These are phyloP conservation scores for Pseudozyma hubeiensis DNA, from an alignment of 1,284 basidiomycete genomes.

Conservation along the genomic window DNA sequence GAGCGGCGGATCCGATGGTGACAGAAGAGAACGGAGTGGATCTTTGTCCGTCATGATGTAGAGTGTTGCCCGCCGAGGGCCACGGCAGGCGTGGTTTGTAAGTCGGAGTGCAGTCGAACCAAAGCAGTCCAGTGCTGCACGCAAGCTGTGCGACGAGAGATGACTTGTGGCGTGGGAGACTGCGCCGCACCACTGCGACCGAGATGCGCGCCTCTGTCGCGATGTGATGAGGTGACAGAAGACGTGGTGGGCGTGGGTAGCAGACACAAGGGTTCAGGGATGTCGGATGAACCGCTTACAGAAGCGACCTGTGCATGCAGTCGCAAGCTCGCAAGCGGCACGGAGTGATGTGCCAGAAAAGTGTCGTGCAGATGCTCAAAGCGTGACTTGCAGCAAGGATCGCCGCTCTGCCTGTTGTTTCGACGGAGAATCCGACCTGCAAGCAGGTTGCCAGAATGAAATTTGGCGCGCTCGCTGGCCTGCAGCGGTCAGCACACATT, in stretches of 20 bases:
- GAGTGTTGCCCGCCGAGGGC: neutral
- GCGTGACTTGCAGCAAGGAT: slow-evolving; percentile 20
- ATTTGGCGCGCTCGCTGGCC: no score
- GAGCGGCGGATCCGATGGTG: slow-evolving; percentile 25
- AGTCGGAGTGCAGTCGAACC: no score
- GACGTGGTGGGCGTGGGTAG: neutral
- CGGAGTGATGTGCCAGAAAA: slow-evolving; percentile 13
- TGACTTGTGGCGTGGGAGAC: neutral
- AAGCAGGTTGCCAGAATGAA: no score
- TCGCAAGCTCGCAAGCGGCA: neutral
- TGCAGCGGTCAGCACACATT: neutral
- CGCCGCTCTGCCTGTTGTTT: slow-evolving; percentile 5
- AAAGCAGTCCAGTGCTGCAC: neutral
- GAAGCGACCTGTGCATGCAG: slow-evolving; percentile 5
- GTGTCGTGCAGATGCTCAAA: slow-evolving; percentile 19
- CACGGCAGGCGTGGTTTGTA: no score
- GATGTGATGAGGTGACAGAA: neutral
- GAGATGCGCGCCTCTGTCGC: slow-evolving; percentile 1
- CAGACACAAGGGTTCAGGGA: slow-evolving; percentile 10
- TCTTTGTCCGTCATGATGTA: slow-evolving; percentile 31
- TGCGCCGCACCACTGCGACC: slow-evolving; percentile 6
- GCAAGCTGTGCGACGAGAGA: neutral
- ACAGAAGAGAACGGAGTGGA: slow-evolving; percentile 30
- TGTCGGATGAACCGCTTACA: slow-evolving; percentile 19
- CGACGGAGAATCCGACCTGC: neutral